A percentile compares a stretch with the other conserved stretches of the same genome.
These are phyloP conservation scores for Primulina huaijiensis DNA, from an alignment of 257 asterid genomes.

Conservation along the genomic window DNA sequence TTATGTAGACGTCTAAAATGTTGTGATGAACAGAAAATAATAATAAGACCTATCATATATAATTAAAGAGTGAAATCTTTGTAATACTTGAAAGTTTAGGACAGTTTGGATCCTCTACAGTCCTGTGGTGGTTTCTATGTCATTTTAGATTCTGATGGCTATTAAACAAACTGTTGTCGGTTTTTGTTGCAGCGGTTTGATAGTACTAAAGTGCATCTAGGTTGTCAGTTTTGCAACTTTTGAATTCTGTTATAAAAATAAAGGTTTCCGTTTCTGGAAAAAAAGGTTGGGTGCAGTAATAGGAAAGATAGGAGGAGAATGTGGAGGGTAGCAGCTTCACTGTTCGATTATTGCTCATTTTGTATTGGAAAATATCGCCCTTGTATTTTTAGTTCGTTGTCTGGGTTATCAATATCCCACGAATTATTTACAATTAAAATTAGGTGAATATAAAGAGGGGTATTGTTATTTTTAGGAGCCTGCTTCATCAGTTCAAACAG, in stretches of 20 bases:
- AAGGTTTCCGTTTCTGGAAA: not conserved
- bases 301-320: too few species aligned
- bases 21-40: not conserved
- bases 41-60: not conserved
- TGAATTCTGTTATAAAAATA: not conserved
- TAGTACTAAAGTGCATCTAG: not conserved
- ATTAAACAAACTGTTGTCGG: not conserved
- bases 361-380: not conserved
- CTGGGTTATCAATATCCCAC: conserved; percentile 6
- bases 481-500: conserved; percentile 65
- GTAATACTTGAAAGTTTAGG: not conserved
- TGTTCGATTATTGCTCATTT: too few species aligned
- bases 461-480: conserved; percentile 60
- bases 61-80: not conserved
- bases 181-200: not conserved
- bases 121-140: not conserved
- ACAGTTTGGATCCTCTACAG: not conserved
- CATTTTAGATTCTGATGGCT: not conserved
- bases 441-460: conserved; percentile 23
- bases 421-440: conserved; percentile 2
- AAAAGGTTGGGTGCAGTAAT: not conserved
- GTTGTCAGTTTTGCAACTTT: not conserved
- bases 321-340: too few species aligned
- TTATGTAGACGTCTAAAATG: not conserved
- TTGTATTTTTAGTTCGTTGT: not conserved